Evolutionary conservation across 371 early-diverging fungal species (phyloP).

Genomic region (Mucor velutinosus): DNA sequence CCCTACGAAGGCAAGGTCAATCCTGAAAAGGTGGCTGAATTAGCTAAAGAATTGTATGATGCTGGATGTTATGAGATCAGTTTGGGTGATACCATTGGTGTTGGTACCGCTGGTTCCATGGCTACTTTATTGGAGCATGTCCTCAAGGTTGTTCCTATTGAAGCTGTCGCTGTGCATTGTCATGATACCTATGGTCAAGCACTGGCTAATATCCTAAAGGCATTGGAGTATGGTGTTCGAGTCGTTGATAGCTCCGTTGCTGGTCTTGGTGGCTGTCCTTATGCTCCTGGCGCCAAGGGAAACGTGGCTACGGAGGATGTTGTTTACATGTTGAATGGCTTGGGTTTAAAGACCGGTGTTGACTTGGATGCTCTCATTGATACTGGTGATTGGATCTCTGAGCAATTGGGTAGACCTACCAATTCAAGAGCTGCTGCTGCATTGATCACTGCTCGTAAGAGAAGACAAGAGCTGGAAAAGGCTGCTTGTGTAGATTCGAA

Average conservation of each 20-base stretch:
- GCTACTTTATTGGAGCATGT: constrained; percentile 75
- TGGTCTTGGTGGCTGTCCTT: constrained; percentile 97
- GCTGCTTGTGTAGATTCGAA: constrained; percentile 3
- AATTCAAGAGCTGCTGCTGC: constrained; percentile 55
- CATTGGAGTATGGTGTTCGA: constrained; percentile 85
- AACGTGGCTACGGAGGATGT: constrained; percentile 98
- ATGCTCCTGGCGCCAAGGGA: constrained; percentile 95
- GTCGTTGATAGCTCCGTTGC: constrained; percentile 93
- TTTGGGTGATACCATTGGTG: constrained; percentile 96
- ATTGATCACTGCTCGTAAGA: constrained; percentile 32
- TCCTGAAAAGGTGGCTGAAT: constrained; percentile 73
- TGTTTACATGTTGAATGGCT: constrained; percentile 88
- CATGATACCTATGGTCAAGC: constrained; percentile 99
- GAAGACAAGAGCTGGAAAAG: constrained; percentile 18
- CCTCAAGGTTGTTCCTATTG: constrained; percentile 69
- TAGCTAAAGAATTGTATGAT: constrained; percentile 75
- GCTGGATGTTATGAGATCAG: constrained; percentile 98
- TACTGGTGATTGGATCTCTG: constrained; percentile 87
- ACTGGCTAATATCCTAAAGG: constrained; percentile 88
- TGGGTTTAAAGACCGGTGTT: constrained; percentile 83
- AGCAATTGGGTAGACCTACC: constrained; percentile 65
- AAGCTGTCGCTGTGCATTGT: constrained; percentile 90
- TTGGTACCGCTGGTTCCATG: constrained; percentile 85
- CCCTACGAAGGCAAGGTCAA: constrained; percentile 89
- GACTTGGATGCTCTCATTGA: constrained; percentile 72